Conservation (phyloP, 768 basidiomycete genomes). For the Cubamyces lactineus region DNA sequence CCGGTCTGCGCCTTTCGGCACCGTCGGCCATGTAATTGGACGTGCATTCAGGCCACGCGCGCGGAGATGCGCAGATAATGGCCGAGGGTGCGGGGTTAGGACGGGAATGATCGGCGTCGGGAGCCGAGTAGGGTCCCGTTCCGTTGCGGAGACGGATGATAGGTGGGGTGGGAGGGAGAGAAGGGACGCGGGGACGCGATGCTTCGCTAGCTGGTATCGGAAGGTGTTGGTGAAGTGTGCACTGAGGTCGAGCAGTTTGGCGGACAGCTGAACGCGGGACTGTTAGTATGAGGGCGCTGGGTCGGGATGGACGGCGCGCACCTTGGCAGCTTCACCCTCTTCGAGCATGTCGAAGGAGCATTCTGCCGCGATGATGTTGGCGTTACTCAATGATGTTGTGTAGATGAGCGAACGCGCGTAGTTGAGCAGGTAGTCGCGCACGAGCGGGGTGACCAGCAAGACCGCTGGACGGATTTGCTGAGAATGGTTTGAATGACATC, state of each 20-base stretch:
- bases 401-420: slow-evolving; percentile 92
- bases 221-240: slow-evolving; percentile 41
- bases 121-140: slow-evolving; percentile 31
- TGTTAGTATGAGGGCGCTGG: slow-evolving; percentile 34
- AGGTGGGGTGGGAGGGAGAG: slow-evolving; percentile 39
- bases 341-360: slow-evolving; percentile 81
- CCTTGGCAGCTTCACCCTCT: slow-evolving; percentile 64
- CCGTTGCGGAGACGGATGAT: slow-evolving; percentile 26
- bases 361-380: slow-evolving; percentile 74
- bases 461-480: slow-evolving; percentile 55
- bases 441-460: slow-evolving; percentile 66
- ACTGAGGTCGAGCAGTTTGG: slow-evolving; percentile 49
- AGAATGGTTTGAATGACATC: not conserved
- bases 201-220: slow-evolving; percentile 32
- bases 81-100: slow-evolving; percentile 74
- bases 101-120: slow-evolving; percentile 86
- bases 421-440: slow-evolving; percentile 87
- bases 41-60: slow-evolving; percentile 61
- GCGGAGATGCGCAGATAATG: slow-evolving; percentile 70
- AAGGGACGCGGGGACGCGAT: slow-evolving; percentile 30
- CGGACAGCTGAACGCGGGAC: slow-evolving; percentile 32
- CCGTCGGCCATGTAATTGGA: slow-evolving; percentile 86
- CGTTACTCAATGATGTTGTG: slow-evolving; percentile 81
- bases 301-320: slow-evolving; percentile 30
- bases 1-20: slow-evolving; percentile 83